Evolutionary conservation across 164 flowering plant species (phyloP), one percentile per base, ranked within the genome.

Genomic region (Sedum album): DNA sequence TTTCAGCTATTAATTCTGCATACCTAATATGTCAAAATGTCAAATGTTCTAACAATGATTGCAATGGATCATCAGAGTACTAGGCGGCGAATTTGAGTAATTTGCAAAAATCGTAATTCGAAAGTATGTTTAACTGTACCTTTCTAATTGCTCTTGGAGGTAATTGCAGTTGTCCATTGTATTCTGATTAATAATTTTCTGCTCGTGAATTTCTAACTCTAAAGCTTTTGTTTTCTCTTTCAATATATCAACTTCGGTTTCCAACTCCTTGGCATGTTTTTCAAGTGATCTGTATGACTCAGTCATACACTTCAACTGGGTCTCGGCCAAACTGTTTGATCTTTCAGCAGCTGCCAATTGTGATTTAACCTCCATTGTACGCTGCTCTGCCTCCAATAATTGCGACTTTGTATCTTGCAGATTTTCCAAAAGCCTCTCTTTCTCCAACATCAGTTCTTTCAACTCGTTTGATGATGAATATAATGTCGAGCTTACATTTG

Each of bases 281-380:
- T 95, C 99, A 63, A 95, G 96, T 41, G 89, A 81, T 70, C 84
- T 88, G 72, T 92, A 95, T 46, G 99, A 89, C 74, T 92, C 99
- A 62, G 93, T 87, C 99, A 95, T 95, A 65, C 99, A 95, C 79
- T 89, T 95, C 46, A 95, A 87, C 82, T 95, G 99, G 31, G 97
- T 92, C 73, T 92, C 98, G n/a, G 91, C 84, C 81, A 95, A 84
- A 73, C 93, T 78, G 69, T 92, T 88, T 23, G 82, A 79, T 51
- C 81, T 90, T 69, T 85, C 87, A 73, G 86, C 83, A 69, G 93
- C 80, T 63, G 87, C 81, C 68, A 95, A 78, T 57, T 92, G 85
- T 63, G 91, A 82, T 76, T 84, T 84, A 57, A 82, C 77, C 71
- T 92, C 99, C 51, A 80, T 72, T 1, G 88, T 82, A 57, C 76